Percentiles rank a stretch among this genome's conserved stretches.
phyloP scores from a whole-genome alignment of 2,329 filamentous ascomycete species.

The Endocalyx cinctus region DNA sequence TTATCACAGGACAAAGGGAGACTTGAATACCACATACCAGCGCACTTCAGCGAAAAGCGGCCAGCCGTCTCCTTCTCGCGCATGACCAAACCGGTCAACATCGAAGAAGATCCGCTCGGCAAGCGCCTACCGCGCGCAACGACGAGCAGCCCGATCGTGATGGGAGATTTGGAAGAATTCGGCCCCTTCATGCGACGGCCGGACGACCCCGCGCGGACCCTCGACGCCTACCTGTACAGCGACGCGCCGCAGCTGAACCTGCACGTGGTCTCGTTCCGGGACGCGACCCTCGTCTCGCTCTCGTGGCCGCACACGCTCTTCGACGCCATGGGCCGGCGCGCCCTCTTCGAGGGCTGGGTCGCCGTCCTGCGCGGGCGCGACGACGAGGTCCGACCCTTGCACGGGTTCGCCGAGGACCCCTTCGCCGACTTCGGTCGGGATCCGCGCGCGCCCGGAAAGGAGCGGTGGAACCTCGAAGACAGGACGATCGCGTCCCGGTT shows the following conservation, averaged over 20 bases:
- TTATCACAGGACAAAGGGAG: slow-evolving; percentile 16
- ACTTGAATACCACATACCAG: slow-evolving; percentile 39
- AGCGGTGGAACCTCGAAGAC: too few relatives aligned
- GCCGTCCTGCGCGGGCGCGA: slow-evolving; percentile 38
- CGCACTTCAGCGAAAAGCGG: slow-evolving; percentile 29
- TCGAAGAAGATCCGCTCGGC: slow-evolving; percentile 38
- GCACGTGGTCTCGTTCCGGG: slow-evolving; percentile 42
- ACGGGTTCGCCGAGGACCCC: slow-evolving; percentile 31
- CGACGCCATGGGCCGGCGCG: slow-evolving; percentile 39
- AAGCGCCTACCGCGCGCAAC: slow-evolving; percentile 30
- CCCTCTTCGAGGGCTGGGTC: slow-evolving; percentile 42
- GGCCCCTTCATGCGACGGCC: slow-evolving; percentile 17
- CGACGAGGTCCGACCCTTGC: slow-evolving; percentile 32
- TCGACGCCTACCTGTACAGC: slow-evolving; percentile 34
- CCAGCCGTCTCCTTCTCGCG: slow-evolving; percentile 39
- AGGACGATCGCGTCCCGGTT: too few relatives aligned
- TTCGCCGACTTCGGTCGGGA: too few relatives aligned
- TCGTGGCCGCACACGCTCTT: slow-evolving; percentile 43
- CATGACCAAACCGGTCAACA: slow-evolving; percentile 26
- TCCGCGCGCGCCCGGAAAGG: too few relatives aligned
- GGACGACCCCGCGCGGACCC: slow-evolving; percentile 24
- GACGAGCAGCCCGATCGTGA: slow-evolving; percentile 23
- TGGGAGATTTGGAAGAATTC: slow-evolving; percentile 22
- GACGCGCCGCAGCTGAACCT: slow-evolving; percentile 43
- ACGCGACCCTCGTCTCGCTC: too few relatives aligned